Percentiles rank a stretch among this genome's conserved stretches.
These are phyloP conservation scores for Shiraia bambusicola DNA, from an alignment of 2,329 filamentous ascomycete species.

Conservation along the genomic window DNA sequence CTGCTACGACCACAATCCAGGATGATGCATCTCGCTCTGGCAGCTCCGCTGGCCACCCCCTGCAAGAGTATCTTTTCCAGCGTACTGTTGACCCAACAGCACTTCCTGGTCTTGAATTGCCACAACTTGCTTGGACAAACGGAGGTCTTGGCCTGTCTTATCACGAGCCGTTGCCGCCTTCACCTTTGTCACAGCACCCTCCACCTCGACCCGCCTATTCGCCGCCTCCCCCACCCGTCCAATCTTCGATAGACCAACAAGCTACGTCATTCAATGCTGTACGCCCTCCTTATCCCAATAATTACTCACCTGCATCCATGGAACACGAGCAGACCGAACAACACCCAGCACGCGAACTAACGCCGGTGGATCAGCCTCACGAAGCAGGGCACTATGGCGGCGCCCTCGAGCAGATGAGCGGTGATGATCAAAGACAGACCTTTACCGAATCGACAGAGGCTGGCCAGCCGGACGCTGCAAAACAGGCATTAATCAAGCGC, in stretches of 20 bases:
- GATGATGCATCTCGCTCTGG: slow-evolving; percentile 37
- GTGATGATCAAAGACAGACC: slow-evolving; percentile 9
- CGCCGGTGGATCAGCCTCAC: slow-evolving; percentile 21
- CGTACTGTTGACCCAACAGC: slow-evolving; percentile 36
- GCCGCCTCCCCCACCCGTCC: slow-evolving; percentile 47
- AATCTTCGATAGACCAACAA: slow-evolving; percentile 18
- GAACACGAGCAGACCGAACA: slow-evolving; percentile 22
- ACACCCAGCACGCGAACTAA: slow-evolving; percentile 25
- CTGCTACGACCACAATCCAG: slow-evolving; percentile 36
- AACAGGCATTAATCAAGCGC: slow-evolving; percentile 65
- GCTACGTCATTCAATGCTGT: slow-evolving; percentile 5
- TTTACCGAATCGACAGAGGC: slow-evolving; percentile 16
- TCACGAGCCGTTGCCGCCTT: slow-evolving; percentile 33
- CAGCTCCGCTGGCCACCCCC: slow-evolving; percentile 32
- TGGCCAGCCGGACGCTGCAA: slow-evolving; percentile 24
- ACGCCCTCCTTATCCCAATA: slow-evolving; percentile 17
- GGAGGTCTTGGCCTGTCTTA: slow-evolving; percentile 50
- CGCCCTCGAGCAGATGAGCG: slow-evolving; percentile 17
- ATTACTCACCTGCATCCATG: slow-evolving; percentile 10
- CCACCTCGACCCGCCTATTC: slow-evolving; percentile 50
- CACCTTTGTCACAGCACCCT: slow-evolving; percentile 30
- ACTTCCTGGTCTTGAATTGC: slow-evolving; percentile 29
- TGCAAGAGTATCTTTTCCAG: slow-evolving; percentile 38
- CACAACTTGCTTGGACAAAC: slow-evolving; percentile 42
- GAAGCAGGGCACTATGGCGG: slow-evolving; percentile 24